Conservation (phyloP, 176 grass and related monocot genomes). For the Melocanna baccifera region DNA sequence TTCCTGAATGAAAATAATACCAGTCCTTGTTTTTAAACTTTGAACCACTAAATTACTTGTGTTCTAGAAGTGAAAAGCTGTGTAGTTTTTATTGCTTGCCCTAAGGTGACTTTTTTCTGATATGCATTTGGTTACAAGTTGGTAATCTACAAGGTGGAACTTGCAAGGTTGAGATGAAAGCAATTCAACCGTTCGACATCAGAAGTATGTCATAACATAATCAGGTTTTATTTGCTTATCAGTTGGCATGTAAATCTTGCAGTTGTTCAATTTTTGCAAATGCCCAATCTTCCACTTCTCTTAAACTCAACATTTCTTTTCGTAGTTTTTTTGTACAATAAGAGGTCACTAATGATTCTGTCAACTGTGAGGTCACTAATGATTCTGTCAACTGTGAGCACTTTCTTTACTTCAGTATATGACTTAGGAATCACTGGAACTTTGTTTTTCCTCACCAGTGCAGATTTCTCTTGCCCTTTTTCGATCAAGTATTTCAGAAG, state of each 20-base stretch:
- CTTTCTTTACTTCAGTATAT: not conserved
- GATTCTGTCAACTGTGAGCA: not conserved
- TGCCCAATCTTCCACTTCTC: not conserved
- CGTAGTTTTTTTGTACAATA: not conserved
- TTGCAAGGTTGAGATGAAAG: no score
- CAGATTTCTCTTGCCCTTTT: not conserved
- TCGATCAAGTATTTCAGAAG: not conserved
- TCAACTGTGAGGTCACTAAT: not conserved
- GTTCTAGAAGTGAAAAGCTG: not conserved
- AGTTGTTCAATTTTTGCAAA: not conserved
- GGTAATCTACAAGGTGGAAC: not conserved
- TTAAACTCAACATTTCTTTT: not conserved
- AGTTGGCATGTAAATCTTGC: not conserved
- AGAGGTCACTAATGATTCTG: not conserved
- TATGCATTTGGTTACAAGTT: not conserved
- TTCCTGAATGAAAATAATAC: not conserved
- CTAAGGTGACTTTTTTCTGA: not conserved
- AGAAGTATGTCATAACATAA: not conserved
- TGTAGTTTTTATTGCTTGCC: not conserved
- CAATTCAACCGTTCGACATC: not conserved
- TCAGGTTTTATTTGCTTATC: not conserved
- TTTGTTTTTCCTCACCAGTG: not conserved
- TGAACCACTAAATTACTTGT: not conserved
- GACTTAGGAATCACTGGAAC: not conserved
- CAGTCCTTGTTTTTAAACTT: not conserved